These are phyloP conservation scores for Colletotrichum chrysophilum DNA, from an alignment of 2,329 filamentous ascomycete genomes.

Conservation along the genomic window DNA sequence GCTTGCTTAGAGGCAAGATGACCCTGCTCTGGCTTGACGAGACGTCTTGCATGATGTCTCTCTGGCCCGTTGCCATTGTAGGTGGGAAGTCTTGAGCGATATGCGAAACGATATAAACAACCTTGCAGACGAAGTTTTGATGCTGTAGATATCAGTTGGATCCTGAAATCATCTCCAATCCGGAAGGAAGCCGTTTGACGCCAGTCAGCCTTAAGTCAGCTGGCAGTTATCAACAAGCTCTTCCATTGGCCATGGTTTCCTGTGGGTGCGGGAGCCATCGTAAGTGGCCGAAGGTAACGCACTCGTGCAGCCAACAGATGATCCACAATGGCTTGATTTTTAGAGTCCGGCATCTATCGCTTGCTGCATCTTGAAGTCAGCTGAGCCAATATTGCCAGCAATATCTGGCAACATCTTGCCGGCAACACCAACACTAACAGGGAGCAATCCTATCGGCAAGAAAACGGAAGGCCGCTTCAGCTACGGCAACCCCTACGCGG, in stretches of 20 bases:
- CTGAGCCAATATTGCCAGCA: not conserved
- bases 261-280: not conserved
- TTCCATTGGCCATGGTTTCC: not conserved
- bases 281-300: not conserved
- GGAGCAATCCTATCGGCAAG: not conserved
- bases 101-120: not conserved
- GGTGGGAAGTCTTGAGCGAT: not conserved
- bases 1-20: not conserved
- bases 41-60: not conserved
- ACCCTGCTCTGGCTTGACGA: constrained; percentile 24
- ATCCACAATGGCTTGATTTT: not conserved
- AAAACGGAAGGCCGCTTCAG: not conserved
- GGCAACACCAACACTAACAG: not conserved
- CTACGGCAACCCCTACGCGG: not conserved
- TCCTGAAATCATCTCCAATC: not conserved
- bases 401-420: not conserved
- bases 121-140: not conserved
- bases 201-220: not conserved
- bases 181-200: not conserved
- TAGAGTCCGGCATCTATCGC: not conserved
- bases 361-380: not conserved
- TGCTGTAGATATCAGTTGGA: not conserved
- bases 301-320: not conserved
- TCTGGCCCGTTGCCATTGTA: not conserved
- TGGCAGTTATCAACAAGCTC: not conserved